These are phyloP conservation scores for Lactarius trivialis DNA, from an alignment of 768 basidiomycete genomes.

Conservation along the genomic window DNA sequence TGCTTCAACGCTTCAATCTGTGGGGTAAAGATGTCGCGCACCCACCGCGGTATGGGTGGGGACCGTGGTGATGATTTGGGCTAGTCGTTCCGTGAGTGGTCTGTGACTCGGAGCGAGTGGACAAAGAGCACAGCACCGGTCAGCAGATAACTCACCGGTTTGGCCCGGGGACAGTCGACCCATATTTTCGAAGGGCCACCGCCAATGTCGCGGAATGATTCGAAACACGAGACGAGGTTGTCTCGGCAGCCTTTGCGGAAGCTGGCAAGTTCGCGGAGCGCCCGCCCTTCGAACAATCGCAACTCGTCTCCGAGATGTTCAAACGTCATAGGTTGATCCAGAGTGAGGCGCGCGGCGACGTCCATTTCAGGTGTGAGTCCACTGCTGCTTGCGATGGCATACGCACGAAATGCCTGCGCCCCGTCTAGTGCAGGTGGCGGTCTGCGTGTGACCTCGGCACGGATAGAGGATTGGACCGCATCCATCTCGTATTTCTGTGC, in stretches of 20 bases:
- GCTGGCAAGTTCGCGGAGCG: neutral
- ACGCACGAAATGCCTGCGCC: slow-evolving; percentile 10
- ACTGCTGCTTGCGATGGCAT: slow-evolving; percentile 16
- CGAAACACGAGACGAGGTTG: neutral
- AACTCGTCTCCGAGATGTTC: neutral
- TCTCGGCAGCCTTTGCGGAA: neutral
- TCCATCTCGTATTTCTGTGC: slow-evolving; percentile 26
- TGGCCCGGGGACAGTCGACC: neutral
- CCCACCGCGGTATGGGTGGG: neutral
- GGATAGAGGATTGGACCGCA: neutral
- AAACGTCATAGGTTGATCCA: slow-evolving; percentile 1
- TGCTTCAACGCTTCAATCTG: neutral
- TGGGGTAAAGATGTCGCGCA: neutral
- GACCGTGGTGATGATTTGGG: neutral
- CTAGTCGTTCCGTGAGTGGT: neutral
- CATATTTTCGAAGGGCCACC: neutral
- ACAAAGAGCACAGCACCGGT: too few species aligned
- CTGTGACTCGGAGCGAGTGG: too few species aligned
- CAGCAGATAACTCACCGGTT: neutral
- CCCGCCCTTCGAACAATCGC: neutral
- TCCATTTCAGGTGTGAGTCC: neutral
- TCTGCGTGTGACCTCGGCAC: neutral
- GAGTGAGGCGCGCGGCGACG: neutral
- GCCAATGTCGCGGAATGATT: neutral
- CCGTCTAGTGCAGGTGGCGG: neutral